Base-by-base conservation (phyloP, 768 basidiomycete species). In the Collybia mongolica region DNA sequence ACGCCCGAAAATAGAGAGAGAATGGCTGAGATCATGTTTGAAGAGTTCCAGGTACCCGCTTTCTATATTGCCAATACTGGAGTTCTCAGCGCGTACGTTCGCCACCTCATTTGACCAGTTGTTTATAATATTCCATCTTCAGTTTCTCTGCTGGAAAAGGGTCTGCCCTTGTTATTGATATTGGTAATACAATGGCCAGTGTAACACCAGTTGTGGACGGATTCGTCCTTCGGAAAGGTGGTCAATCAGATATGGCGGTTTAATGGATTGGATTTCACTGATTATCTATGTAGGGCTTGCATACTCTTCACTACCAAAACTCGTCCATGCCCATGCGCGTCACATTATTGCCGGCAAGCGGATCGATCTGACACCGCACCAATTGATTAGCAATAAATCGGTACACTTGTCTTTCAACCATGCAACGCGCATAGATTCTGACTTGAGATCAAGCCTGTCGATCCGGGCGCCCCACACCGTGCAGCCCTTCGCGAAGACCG, bases 1-100 rank as follows among this genome's bases (percentile, higher is more conserved):
- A 91, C 93, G 0, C 75, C 84, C 18, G 84, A 84, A n/a, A 93
- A 97, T 63, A 75, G 96, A 52, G 93, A 98, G 72, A 81, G 88
- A 48, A 90, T 98, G 87, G 90, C 93, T 9, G 93, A 98, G 71
- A 89, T 97, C 41, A 90, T 97, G 85, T 98, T 98, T 61, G 97
- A 99, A 68, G 88, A 96, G 58, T 96, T 97, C 59, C 76, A 90
- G 41, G 88, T 88, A 6, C 96, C 97, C 7, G 97, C 95, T 2
- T 94, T 96, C 71, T 99, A 98, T 65, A 90, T 96, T 35, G 93
- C 95, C 14, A 97, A 98, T 63, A 90, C 90, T 19, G 89, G 91
- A 18, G 96, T 98, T 12, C 71, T 98, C 49, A 95, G 91, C 64
- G 89, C 96, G 93, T 98, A 68, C 59, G 83, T 69, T 28, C 24